Conservation (phyloP, 1,284 basidiomycete genomes). For the Sphagnurus paluster region DNA sequence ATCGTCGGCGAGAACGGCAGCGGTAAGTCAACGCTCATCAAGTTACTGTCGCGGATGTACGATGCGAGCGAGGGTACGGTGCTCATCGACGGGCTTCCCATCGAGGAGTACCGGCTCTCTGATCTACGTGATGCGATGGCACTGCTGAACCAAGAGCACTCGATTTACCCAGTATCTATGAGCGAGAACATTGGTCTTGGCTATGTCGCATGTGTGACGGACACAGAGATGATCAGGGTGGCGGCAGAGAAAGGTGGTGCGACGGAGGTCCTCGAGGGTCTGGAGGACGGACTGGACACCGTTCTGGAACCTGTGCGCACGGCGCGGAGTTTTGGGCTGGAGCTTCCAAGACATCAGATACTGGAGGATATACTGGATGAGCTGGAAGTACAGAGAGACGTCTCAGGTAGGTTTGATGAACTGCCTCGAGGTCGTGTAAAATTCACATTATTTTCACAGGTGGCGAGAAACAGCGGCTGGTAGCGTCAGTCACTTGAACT, state of each 20-base stretch:
- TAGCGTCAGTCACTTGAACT: slow-evolving; percentile 44
- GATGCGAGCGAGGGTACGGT: slow-evolving; percentile 39
- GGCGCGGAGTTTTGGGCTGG: slow-evolving; percentile 18
- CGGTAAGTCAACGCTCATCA: slow-evolving; percentile 49
- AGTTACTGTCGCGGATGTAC: slow-evolving; percentile 41
- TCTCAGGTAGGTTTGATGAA: slow-evolving; percentile 20
- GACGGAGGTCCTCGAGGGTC: slow-evolving; percentile 26
- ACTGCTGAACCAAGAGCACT: slow-evolving; percentile 39
- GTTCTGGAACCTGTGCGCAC: slow-evolving; percentile 31
- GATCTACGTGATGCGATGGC: slow-evolving; percentile 35
- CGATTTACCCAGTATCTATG: slow-evolving; percentile 41
- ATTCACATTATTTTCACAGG: slow-evolving; percentile 25
- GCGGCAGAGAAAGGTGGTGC: slow-evolving; percentile 40
- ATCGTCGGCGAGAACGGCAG: slow-evolving; percentile 49
- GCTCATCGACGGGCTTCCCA: slow-evolving; percentile 34
- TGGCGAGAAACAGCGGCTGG: slow-evolving; percentile 47
- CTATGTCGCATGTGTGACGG: slow-evolving; percentile 25
- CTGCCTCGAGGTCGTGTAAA: background rate
- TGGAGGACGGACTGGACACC: slow-evolving; percentile 28
- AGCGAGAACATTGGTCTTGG: slow-evolving; percentile 38
- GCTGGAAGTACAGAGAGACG: slow-evolving; percentile 30
- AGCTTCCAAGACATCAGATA: slow-evolving; percentile 4
- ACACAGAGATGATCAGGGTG: slow-evolving; percentile 29
- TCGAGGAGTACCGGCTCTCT: slow-evolving; percentile 27
- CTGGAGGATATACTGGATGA: slow-evolving; percentile 8